Evolutionary conservation across 73 alveolate species (phyloP), one percentile per base, ranked within the genome.

Genomic region (Paramecium caudatum): DNA sequence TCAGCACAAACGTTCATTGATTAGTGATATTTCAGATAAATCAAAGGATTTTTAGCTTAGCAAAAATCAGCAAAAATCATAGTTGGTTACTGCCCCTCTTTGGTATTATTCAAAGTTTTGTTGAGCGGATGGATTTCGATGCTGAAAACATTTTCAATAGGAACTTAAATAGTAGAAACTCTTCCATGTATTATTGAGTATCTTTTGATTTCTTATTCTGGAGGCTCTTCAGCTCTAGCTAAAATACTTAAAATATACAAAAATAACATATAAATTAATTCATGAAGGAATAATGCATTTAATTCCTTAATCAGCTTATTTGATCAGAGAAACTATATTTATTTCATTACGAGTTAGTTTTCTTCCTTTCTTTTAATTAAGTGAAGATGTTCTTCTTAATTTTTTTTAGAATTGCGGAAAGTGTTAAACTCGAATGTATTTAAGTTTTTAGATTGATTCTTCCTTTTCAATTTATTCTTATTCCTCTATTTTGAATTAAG

Each of bases 21-120:
- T 68, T 32, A 43, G 21, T 32, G 17, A 12, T 68, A 17, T 23
- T 68, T 43, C 19, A 68, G 19, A 10, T 37, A 34, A 10, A 68
- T 34, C 8, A 9, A 34, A 32, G 84, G 84, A 68, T 68, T 37
- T 21, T 68, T 32, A n/a, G 84, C 17, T 68, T 68, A 34, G 34
- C 84, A 68, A 21, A 68, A 68, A 68, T 68, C 50, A 68, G 84
- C 84, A 68, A 68, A 68, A 12, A 55, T 9, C 12, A 55, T 17
- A 2, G 80, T 8, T 55, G 80, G 80, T 19, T 55, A 37, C n/a
- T 16, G 46, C 7, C 80, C 80, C 30, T 55, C 80, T 23, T 55
- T 55, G 3, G 80, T 55, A 5, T 55, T 21, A 27, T 55, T 55
- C 30, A 55, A 27, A 19, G 80, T 55, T 55, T 55, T 55, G 30